A percentile compares a stretch with the other conserved stretches of the same genome.
These are phyloP conservation scores for Penicillium sp. DNA, from an alignment of 2,329 filamentous ascomycete species.

Conservation along the genomic window DNA sequence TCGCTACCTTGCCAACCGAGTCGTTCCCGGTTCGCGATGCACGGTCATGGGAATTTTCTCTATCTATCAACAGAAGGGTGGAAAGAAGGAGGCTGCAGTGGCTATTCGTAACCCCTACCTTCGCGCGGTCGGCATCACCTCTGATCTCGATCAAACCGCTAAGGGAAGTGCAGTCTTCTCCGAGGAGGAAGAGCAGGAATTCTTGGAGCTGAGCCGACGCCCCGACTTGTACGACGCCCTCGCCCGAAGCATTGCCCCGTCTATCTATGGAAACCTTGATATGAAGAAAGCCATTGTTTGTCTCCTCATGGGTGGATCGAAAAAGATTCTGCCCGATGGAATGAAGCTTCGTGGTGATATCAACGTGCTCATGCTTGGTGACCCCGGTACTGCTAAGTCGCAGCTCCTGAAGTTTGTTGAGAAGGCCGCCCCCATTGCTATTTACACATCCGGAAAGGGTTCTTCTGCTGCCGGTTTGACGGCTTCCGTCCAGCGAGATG, in stretches of 20 bases:
- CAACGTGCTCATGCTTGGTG: conserved; percentile 93
- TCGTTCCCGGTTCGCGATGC: conserved; percentile 92
- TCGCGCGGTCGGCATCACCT: conserved; percentile 87
- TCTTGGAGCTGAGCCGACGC: conserved; percentile 82
- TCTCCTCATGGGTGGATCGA: conserved; percentile 88
- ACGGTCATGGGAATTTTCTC: conserved; percentile 97
- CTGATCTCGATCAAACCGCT: conserved; percentile 83
- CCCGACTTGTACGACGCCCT: conserved; percentile 92
- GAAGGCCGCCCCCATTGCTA: conserved; percentile 92
- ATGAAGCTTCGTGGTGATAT: conserved; percentile 98
- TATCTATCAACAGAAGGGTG: conserved; percentile 91
- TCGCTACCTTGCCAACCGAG: conserved; percentile 89
- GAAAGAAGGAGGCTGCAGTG: conserved; percentile 80
- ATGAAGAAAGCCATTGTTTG: conserved; percentile 98
- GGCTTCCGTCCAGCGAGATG: conserved; percentile 91
- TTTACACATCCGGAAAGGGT: conserved; percentile 98
- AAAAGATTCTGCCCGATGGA: conserved; percentile 95
- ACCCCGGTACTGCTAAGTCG: conserved; percentile 97
- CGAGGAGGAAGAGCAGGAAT: conserved; percentile 97
- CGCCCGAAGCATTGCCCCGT: conserved; percentile 89
- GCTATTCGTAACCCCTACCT: conserved; percentile 96
- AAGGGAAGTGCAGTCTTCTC: conserved; percentile 83
- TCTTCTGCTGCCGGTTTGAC: conserved; percentile 97
- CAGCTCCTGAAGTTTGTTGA: conserved; percentile 97
- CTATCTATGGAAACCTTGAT: conserved; percentile 92